Evolutionary conservation across 176 grass and related monocot genomes (phyloP).

Genomic region (Eragrostis curvula): DNA sequence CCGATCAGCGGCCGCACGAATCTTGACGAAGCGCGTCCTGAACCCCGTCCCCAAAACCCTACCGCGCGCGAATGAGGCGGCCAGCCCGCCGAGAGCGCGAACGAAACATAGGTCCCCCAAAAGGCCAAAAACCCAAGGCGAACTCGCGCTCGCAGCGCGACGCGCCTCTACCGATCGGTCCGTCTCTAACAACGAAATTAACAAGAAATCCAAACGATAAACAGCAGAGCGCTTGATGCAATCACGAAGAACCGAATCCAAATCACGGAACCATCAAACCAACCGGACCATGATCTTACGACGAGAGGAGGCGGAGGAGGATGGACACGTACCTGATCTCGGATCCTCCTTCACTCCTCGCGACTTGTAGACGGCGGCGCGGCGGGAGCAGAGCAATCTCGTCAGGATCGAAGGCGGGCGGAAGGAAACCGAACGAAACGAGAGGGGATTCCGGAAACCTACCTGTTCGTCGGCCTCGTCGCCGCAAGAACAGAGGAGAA

Average conservation of each 20-base stretch:
- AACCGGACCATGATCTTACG: slow-evolving; percentile 1
- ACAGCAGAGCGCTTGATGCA: background rate
- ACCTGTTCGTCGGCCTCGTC: slow-evolving; percentile 15
- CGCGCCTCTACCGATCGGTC: slow-evolving; percentile 6
- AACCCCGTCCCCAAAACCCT: slow-evolving; percentile 24
- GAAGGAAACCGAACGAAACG: background rate
- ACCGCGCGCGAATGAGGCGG: slow-evolving; percentile 29
- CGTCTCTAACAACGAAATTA: background rate
- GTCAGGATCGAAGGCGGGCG: slow-evolving; percentile 18
- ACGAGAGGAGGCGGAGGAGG: background rate
- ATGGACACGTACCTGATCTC: slow-evolving; percentile 29
- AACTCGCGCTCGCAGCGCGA: background rate
- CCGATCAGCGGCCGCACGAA: slow-evolving; percentile 36
- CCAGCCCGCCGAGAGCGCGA: background rate
- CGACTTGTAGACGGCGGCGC: background rate
- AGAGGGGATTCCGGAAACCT: slow-evolving; percentile 25
- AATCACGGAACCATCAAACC: background rate
- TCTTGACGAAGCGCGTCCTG: slow-evolving; percentile 17
- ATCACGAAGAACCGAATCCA: background rate
- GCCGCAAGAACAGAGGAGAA: background rate
- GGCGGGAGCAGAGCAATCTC: background rate
- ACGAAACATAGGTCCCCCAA: background rate
- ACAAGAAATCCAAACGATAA: background rate
- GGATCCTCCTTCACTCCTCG: slow-evolving; percentile 3
- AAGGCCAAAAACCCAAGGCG: background rate